phyloP scores from a whole-genome alignment of 495 filamentous ascomycete genomes.

The Podospora conica region DNA sequence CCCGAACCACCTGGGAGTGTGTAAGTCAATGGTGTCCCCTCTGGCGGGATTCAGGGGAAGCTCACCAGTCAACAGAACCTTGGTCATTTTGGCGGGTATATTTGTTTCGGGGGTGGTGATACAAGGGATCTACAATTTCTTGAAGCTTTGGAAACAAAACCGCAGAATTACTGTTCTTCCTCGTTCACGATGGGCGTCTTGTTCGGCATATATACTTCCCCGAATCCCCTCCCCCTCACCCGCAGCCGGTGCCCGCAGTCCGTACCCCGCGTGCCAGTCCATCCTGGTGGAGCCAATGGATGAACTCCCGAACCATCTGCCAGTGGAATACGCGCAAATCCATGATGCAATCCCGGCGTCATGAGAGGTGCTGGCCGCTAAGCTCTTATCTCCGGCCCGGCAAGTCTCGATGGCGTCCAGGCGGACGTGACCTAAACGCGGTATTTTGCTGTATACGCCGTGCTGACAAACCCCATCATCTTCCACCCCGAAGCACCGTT shows the following conservation, averaged over 20 bases:
- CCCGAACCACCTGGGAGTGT: constrained; percentile 38
- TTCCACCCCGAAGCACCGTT: not conserved
- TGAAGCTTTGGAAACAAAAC: no score
- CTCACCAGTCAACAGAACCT: constrained; percentile 54
- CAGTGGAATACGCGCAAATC: not conserved
- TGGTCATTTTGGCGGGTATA: constrained; percentile 44
- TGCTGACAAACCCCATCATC: not conserved
- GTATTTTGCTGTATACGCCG: not conserved
- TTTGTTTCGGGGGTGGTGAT: not conserved
- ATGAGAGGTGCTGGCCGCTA: not conserved
- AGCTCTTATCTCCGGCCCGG: not conserved
- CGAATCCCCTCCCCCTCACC: not conserved
- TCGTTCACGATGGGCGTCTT: not conserved
- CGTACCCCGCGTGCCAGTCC: not conserved
- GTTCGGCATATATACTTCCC: not conserved
- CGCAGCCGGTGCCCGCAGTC: not conserved
- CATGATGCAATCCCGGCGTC: not conserved
- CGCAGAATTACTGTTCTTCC: no score
- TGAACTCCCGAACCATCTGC: not conserved
- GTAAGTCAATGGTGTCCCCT: constrained; percentile 1
- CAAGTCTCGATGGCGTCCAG: not conserved
- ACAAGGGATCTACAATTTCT: not conserved
- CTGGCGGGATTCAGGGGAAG: constrained; percentile 1
- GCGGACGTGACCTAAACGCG: no score
- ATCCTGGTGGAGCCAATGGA: not conserved